These are phyloP conservation scores for Acorus gramineus DNA, from an alignment of 106 monocot species.

Conservation along the genomic window DNA sequence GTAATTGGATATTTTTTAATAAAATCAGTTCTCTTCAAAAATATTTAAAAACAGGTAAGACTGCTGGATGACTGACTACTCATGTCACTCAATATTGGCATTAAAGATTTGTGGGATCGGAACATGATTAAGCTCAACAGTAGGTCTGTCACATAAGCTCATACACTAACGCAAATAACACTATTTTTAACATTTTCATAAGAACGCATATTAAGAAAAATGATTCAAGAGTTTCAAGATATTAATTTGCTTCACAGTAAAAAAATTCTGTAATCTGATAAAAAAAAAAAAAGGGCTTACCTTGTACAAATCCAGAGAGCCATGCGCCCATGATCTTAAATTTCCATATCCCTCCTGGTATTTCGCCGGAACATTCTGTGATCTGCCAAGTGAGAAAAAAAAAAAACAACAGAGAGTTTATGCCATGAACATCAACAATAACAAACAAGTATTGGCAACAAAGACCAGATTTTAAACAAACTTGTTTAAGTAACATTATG, in stretches of 20 bases:
- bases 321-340: conserved; percentile 79
- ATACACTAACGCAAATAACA: too few species aligned
- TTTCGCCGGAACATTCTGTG: conserved; percentile 32
- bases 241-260: not conserved
- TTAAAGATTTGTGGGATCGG: too few species aligned
- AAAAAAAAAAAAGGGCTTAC: conserved; percentile 15
- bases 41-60: too few species aligned
- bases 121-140: too few species aligned
- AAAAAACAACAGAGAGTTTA: not conserved
- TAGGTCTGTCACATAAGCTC: too few species aligned
- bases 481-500: too few species aligned
- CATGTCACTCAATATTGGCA: too few species aligned
- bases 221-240: not conserved
- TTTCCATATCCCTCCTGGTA: conserved; percentile 77
- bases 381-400: conserved; percentile 22
- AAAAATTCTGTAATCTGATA: not conserved
- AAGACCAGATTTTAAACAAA: too few species aligned
- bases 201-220: not conserved
- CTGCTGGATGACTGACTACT: too few species aligned
- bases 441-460: not conserved
- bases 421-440: not conserved
- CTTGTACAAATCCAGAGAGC: conserved; percentile 95
- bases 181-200: too few species aligned
- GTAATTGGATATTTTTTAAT: too few species aligned
- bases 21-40: too few species aligned